Conservation (phyloP, 768 basidiomycete species). For the Mycena amicta region DNA sequence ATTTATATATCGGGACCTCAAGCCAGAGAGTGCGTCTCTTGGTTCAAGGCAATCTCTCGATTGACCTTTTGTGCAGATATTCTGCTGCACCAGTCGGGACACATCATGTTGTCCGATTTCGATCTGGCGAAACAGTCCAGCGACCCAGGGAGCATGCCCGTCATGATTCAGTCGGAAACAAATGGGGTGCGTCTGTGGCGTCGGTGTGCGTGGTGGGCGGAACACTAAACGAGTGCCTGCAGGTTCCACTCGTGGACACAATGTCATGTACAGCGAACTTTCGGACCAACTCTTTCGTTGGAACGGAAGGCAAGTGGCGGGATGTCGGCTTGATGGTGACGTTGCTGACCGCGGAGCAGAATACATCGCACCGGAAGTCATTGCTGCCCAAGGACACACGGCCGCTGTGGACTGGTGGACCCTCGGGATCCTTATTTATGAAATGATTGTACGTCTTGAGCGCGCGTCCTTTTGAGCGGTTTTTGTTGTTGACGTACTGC, state of each 20-base stretch:
- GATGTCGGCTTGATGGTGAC: constrained; percentile 25
- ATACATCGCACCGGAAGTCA: constrained; percentile 99
- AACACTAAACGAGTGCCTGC: constrained; percentile 22
- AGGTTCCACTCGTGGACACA: constrained; percentile 95
- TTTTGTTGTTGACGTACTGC: constrained; percentile 43
- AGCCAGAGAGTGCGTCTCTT: constrained; percentile 99
- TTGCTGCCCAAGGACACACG: constrained; percentile 94
- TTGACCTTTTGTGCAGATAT: constrained; percentile 82
- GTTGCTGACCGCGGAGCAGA: constrained; percentile 54
- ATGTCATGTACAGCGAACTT: constrained; percentile 97
- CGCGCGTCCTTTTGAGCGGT: constrained; percentile 32
- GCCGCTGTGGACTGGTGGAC: constrained; percentile 99
- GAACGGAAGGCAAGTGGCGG: constrained; percentile 82
- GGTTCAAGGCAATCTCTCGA: no score
- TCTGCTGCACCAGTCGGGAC: constrained; percentile 93
- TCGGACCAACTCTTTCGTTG: constrained; percentile 98
- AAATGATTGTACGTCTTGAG: constrained; percentile 87
- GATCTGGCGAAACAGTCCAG: constrained; percentile 96
- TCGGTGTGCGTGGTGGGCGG: constrained; percentile 8
- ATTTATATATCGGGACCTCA: constrained; percentile 98
- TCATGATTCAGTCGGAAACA: constrained; percentile 82
- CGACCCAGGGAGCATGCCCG: constrained; percentile 83
- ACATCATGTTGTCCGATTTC: constrained; percentile 99
- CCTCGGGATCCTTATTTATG: constrained; percentile 95
- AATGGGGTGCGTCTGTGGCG: constrained; percentile 72